Base-by-base conservation (phyloP, 257 asterid species). In the Rubia yunnanensis region DNA sequence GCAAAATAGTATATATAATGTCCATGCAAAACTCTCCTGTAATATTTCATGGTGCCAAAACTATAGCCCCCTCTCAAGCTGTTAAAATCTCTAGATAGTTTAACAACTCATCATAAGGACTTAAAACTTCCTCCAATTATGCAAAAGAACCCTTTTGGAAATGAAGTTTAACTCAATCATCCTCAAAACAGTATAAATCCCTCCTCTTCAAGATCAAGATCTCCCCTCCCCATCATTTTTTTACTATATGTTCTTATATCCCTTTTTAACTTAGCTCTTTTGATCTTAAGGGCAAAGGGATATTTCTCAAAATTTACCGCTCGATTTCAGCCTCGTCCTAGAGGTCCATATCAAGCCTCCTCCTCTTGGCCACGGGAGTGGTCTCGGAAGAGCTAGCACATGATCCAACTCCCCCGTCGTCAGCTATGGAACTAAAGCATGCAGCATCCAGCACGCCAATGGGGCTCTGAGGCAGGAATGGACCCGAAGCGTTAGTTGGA, bases 381-480 rank as follows among this genome's bases (percentile, higher is more conserved):
- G 3, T 41, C 24, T 65, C 72, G 10, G 78, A 70, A 39, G 79
- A 73, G 72, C 70, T 73, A 7, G 69, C 65, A 48, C 77, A 70
- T 49, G 77, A 73, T 31, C 62, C 81, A 36, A 70, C 77, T 60
- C 72, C 66, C 26, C 72, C 56, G 23, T 69, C 82, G 54, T 80
- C 85, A 54, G 70, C 74, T 71, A 39, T 65, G 63, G 64, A 80
- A 70, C 85, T 73, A 68, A 76, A 68, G 66, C 84, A 76, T 20
- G 80, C 77, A 39, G 79, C 82, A 68, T 80, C 84, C 67, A 80
- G 77, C 70, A 76, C 80, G 39, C 78, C 85, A 23, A 71, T 74
- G 32, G 79, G 79, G 58, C 78, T 77, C 63, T 68, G 76, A 66
- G 81, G 82, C 59, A 65, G 70, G 7, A 69, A 67, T 70, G 70